Evolutionary conservation across 192 early-diverging fungal species (phyloP).

Genomic region (Neocallimastix lanati): DNA sequence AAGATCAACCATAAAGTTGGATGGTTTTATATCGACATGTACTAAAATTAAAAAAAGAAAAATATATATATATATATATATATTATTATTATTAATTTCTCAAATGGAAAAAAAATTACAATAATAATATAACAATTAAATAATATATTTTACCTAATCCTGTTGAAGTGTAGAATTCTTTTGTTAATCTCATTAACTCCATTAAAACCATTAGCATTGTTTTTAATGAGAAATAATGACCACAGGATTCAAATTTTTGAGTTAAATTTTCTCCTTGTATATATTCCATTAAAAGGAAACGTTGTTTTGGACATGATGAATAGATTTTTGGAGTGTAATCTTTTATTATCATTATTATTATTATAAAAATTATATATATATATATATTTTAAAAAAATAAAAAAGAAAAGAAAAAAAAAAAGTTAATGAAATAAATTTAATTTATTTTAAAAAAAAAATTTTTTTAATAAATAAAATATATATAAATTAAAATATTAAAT

Average conservation of each 20-base stretch:
- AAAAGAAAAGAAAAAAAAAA: too few species aligned
- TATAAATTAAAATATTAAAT: too few species aligned
- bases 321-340: not conserved
- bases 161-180: not conserved
- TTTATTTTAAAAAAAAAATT: too few species aligned
- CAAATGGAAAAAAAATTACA: too few species aligned
- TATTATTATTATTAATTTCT: too few species aligned
- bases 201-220: not conserved
- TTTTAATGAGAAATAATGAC: not conserved
- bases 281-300: not conserved
- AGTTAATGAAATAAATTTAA: too few species aligned
- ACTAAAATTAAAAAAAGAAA: not conserved
- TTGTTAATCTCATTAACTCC: not conserved
- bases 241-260: not conserved
- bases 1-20: constrained; percentile 10
- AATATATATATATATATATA: too few species aligned
- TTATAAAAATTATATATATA: too few species aligned
- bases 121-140: too few species aligned
- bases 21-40: constrained; percentile 14
- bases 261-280: not conserved
- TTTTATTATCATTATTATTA: not conserved
- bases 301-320: not conserved
- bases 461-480: too few species aligned
- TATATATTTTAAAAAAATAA: too few species aligned
- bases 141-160: not conserved